Percentiles rank a stretch among this genome's conserved stretches.
These are phyloP conservation scores for Haberlea rhodopensis DNA, from an alignment of 257 asterid species.

Conservation along the genomic window DNA sequence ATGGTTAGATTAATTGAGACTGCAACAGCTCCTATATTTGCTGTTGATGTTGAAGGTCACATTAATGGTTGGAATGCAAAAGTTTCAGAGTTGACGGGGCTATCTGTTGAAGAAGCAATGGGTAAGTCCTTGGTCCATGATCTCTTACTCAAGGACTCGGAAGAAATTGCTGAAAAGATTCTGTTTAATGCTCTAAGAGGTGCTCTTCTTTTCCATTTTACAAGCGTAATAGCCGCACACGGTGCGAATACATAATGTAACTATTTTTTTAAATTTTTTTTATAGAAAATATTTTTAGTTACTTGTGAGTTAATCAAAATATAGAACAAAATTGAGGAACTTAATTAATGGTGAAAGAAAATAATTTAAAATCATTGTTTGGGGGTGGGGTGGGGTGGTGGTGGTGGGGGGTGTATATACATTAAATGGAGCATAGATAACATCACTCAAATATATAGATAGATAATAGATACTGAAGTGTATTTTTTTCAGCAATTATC, in stretches of 20 bases:
- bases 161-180: constrained; percentile 44
- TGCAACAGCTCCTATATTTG: constrained; percentile 72
- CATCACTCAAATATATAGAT: too few relatives aligned
- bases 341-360: not conserved
- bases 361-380: too few relatives aligned
- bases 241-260: too few relatives aligned
- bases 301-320: not conserved
- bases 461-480: too few relatives aligned
- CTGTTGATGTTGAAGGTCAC: constrained; percentile 49
- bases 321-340: not conserved
- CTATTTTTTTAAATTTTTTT: not conserved
- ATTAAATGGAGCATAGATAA: too few relatives aligned
- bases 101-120: constrained; percentile 52
- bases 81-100: constrained; percentile 53
- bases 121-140: constrained; percentile 56
- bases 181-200: constrained; percentile 62
- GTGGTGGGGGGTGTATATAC: too few relatives aligned
- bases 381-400: too few relatives aligned
- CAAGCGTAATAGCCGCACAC: not conserved
- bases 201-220: constrained; percentile 24
- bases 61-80: constrained; percentile 70
- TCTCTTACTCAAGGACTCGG: constrained; percentile 49
- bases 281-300: too few relatives aligned
- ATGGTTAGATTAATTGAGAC: constrained; percentile 69
- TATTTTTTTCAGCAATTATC: constrained; percentile 7